These are phyloP conservation scores for Arthrobotrys musiformis DNA, from an alignment of 2,329 filamentous ascomycete genomes.

Conservation along the genomic window DNA sequence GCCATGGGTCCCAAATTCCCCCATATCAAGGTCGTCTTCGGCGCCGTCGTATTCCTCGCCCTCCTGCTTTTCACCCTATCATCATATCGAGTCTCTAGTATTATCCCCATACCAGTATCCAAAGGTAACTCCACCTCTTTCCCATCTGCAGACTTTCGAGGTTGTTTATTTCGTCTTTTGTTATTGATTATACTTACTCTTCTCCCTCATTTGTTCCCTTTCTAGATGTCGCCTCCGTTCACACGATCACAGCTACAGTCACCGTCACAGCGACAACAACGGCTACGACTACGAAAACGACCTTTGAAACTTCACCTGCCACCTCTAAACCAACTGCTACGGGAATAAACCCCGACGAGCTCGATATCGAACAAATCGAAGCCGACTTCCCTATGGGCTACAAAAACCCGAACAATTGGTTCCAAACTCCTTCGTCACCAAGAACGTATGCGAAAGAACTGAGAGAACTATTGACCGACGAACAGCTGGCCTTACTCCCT, in stretches of 20 bases:
- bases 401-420: slow-evolving; percentile 45
- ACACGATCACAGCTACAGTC: background rate
- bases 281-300: background rate
- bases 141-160: no score
- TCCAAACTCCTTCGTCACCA: slow-evolving; percentile 28
- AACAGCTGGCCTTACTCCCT: slow-evolving; percentile 16
- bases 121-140: slow-evolving; percentile 9
- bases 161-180: no score
- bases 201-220: background rate
- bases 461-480: slow-evolving; percentile 13
- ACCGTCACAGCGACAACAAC: slow-evolving; percentile 1
- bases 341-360: background rate
- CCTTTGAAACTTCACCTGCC: background rate
- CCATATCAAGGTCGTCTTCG: slow-evolving; percentile 25
- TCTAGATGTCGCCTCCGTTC: background rate
- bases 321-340: background rate
- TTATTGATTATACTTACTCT: no score
- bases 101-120: slow-evolving; percentile 6
- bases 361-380: slow-evolving; percentile 51
- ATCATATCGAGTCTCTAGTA: slow-evolving; percentile 32
- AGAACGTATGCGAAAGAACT: background rate
- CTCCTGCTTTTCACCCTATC: slow-evolving; percentile 29
- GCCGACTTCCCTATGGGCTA: slow-evolving; percentile 46
- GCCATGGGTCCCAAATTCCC: slow-evolving; percentile 16
- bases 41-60: slow-evolving; percentile 23